These are phyloP conservation scores for Puya raimondii DNA, from an alignment of 176 grass and related monocot species.

Conservation along the genomic window DNA sequence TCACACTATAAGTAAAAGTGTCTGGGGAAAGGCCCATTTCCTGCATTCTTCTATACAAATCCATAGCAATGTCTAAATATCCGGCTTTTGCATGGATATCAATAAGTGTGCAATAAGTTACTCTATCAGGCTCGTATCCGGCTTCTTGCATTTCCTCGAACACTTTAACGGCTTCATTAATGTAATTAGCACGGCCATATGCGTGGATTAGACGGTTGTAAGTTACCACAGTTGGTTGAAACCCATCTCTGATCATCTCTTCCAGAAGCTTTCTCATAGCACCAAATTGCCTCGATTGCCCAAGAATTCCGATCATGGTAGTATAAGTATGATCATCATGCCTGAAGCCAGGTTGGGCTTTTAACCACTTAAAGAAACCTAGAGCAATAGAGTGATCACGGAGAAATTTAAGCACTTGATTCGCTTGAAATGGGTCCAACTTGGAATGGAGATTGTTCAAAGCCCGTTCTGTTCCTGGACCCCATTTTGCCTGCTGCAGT, in stretches of 20 bases:
- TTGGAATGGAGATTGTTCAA: slow-evolving; percentile 66
- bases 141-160: slow-evolving; percentile 82
- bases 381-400: slow-evolving; percentile 57
- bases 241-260: slow-evolving; percentile 64
- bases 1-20: slow-evolving; percentile 92
- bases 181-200: slow-evolving; percentile 88
- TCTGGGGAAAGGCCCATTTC: slow-evolving; percentile 66
- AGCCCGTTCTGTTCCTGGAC: slow-evolving; percentile 56
- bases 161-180: slow-evolving; percentile 61
- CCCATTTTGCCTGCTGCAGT: slow-evolving; percentile 82
- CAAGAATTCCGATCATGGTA: slow-evolving; percentile 93
- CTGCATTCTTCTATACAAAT: slow-evolving; percentile 77
- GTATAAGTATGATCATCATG: slow-evolving; percentile 96
- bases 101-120: slow-evolving; percentile 88
- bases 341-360: slow-evolving; percentile 71
- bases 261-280: slow-evolving; percentile 69
- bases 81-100: slow-evolving; percentile 97
- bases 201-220: slow-evolving; percentile 94
- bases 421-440: slow-evolving; percentile 71
- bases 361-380: slow-evolving; percentile 91
- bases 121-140: slow-evolving; percentile 60
- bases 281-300: slow-evolving; percentile 74
- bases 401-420: slow-evolving; percentile 90
- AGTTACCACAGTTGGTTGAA: slow-evolving; percentile 81
- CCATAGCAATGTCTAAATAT: slow-evolving; percentile 69